Conservation (phyloP, 2,329 filamentous ascomycete genomes). For the Claviceps quebecensis region DNA sequence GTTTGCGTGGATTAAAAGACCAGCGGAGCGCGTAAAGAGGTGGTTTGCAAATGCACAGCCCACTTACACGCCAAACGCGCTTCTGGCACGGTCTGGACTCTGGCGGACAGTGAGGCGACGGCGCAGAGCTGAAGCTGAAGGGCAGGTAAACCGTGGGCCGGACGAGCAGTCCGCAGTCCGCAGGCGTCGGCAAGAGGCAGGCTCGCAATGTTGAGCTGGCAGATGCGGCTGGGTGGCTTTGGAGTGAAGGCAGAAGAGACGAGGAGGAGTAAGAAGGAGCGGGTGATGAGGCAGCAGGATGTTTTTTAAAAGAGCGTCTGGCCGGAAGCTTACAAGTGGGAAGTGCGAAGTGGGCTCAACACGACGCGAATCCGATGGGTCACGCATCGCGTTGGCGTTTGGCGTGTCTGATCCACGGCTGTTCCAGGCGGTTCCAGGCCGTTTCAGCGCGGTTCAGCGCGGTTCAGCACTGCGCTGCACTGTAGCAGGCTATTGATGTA, state of each 20-base stretch:
- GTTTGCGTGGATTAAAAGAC: constrained; percentile 6
- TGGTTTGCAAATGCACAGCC: background rate
- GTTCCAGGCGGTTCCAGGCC: too few species aligned
- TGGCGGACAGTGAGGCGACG: background rate
- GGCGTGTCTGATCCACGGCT: background rate
- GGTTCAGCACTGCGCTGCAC: too few species aligned
- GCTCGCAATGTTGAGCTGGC: background rate
- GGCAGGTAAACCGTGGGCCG: background rate
- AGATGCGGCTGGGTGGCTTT: background rate
- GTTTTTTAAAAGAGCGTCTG: constrained; percentile 1
- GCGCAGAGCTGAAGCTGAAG: background rate
- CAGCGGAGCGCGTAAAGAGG: constrained; percentile 5
- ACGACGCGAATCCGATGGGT: constrained; percentile 10
- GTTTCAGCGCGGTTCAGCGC: too few species aligned
- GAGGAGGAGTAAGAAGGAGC: background rate
- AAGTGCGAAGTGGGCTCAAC: constrained; percentile 6
- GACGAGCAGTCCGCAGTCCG: background rate
- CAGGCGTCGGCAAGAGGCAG: too few species aligned
- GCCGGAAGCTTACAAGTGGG: background rate
- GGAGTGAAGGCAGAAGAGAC: background rate
- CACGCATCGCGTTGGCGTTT: constrained; percentile 10
- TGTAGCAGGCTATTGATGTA: too few species aligned
- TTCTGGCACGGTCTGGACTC: background rate
- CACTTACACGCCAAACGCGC: constrained; percentile 3
- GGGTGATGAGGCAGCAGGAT: background rate